phyloP scores from a whole-genome alignment of 179 eudicot species.

The Silene coronaria region DNA sequence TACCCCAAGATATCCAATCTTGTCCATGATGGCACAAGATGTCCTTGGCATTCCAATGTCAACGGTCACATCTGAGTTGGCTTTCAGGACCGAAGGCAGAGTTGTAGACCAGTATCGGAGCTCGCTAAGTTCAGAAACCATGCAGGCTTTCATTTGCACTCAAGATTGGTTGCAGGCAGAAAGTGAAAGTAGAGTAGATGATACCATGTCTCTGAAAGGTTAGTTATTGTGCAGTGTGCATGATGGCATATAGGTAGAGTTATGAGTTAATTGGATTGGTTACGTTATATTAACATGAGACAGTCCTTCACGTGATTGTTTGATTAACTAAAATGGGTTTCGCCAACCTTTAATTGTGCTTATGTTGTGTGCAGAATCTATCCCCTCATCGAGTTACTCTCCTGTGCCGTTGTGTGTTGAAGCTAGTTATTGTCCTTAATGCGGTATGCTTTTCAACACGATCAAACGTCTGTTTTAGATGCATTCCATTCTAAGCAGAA shows the following conservation, averaged over 20 bases:
- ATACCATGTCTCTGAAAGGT: conserved; percentile 33
- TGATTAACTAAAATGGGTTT: too few species aligned
- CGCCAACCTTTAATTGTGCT: background rate
- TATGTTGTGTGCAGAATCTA: conserved; percentile 32
- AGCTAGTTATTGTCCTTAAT: conserved; percentile 32
- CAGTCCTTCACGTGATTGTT: too few species aligned
- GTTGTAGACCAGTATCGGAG: conserved; percentile 64
- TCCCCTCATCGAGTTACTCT: conserved; percentile 31
- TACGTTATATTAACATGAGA: too few species aligned
- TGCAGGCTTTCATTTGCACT: conserved; percentile 91
- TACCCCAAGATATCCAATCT: conserved; percentile 76
- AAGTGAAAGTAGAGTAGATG: conserved; percentile 44
- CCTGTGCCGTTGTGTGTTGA: conserved; percentile 46
- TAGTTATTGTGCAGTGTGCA: too few species aligned
- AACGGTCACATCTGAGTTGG: conserved; percentile 52
- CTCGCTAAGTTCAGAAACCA: conserved; percentile 61
- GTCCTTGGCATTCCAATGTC: conserved; percentile 68
- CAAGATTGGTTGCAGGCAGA: conserved; percentile 81
- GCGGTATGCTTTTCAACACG: conserved; percentile 16
- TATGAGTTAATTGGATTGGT: too few species aligned
- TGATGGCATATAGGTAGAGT: too few species aligned
- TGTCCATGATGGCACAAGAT: conserved; percentile 89
- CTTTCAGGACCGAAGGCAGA: conserved; percentile 56
- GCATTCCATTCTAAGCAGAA: background rate
- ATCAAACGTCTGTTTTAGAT: background rate